Evolutionary conservation across 805 yeast genomes (phyloP), one percentile per base, ranked within the genome.

Genomic region (Komagataella pastoris): DNA sequence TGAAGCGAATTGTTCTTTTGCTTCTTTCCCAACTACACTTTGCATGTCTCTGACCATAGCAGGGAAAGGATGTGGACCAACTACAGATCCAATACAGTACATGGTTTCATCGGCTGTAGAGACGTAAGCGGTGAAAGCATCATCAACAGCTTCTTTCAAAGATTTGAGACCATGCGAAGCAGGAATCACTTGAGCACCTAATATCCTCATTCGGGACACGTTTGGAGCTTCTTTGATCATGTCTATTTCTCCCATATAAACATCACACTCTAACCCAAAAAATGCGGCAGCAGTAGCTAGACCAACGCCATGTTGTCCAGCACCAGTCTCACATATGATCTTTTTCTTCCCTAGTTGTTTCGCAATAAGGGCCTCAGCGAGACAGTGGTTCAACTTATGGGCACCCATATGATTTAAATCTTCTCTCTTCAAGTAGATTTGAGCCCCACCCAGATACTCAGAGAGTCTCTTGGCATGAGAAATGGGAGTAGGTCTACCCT

Each of bases 231-330:
- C 56, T 43, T 54, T 54, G 18, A 19, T 50, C 53, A 54, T 54
- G 46, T 54, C 56, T 5, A 52, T 51, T 44, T 43, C 53, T 14
- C 56, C 56, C 56, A 54, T 54, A 43, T 52, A 54, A 10, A 54
- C 50, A 21, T 45, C 52, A 48, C 56, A 54, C 1, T 50, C 51
- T 1, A 54, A 43, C 14, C 51, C 51, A 30, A 54, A 71, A 57
- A 72, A 72, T 47, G 77, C 77, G 23, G 74, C 73, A 3, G 67
- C 73, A 21, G 76, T 72, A n/a, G 77, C 77, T 21, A 77, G 71
- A 24, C 77, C 77, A 24, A 72, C 77, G 52, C 77, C 77, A 58
- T 72, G 77, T 65, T 72, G 77, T 17, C 77, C 77, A 17, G 77
- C 77, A 51, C 77, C 77, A 19, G 77, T 73, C 57, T 72, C 77